Evolutionary conservation across 202 grass and related monocot species (phyloP).

Genomic region (Zizania palustris): DNA sequence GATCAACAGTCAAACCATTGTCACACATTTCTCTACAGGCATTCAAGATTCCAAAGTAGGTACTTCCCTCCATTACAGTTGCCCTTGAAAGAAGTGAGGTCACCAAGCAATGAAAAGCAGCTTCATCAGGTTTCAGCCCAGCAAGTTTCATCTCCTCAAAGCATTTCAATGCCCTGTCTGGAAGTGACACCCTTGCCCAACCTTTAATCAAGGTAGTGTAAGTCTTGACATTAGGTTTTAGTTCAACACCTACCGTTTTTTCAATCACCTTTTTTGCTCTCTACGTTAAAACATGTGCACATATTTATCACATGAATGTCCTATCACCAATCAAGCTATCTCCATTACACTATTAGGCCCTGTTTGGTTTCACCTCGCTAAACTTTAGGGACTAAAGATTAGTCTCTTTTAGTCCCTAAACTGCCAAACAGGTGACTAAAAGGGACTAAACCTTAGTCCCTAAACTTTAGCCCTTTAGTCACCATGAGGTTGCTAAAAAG

Average conservation of each 20-base stretch:
- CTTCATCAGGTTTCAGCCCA: slow-evolving; percentile 67
- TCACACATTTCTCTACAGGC: slow-evolving; percentile 89
- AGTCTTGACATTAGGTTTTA: slow-evolving; percentile 95
- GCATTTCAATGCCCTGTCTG: slow-evolving; percentile 81
- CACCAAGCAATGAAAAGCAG: slow-evolving; percentile 90
- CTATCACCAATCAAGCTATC: slow-evolving; percentile 28
- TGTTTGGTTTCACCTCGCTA: no score
- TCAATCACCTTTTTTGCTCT: slow-evolving; percentile 74
- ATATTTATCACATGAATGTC: slow-evolving; percentile 11
- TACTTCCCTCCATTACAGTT: slow-evolving; percentile 66
- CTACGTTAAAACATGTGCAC: slow-evolving; percentile 44
- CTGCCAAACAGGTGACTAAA: no score
- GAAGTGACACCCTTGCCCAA: slow-evolving; percentile 76
- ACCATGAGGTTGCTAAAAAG: no score
- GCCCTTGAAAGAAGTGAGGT: slow-evolving; percentile 89
- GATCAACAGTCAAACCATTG: slow-evolving; percentile 79
- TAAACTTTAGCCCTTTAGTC: no score
- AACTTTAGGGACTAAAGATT: no score
- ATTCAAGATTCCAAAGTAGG: slow-evolving; percentile 75
- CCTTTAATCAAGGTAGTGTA: slow-evolving; percentile 97
- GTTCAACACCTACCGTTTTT: slow-evolving; percentile 73
- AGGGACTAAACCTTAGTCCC: no score
- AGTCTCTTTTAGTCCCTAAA: no score
- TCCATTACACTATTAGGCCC: neutral
- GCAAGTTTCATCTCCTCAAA: slow-evolving; percentile 83